Evolutionary conservation across 2,329 filamentous ascomycete genomes (phyloP).

Genomic region (Alternaria arbusti): DNA sequence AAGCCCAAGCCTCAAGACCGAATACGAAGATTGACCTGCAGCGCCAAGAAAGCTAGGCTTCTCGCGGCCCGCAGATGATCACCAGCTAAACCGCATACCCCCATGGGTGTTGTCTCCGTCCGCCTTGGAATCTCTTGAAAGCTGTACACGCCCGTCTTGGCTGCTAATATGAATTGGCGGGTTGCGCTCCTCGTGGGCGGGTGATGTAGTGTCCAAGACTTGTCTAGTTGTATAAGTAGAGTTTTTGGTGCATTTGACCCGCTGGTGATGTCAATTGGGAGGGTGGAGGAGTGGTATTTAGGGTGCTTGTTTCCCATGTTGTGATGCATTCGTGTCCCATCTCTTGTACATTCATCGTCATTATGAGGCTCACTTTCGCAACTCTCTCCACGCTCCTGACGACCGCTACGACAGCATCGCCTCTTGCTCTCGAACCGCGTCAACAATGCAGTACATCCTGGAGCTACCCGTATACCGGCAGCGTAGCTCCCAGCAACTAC

Average conservation of each 20-base stretch:
- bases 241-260: not conserved
- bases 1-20: not conserved
- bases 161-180: not conserved
- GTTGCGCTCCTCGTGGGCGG: not conserved
- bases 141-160: not conserved
- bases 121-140: not conserved
- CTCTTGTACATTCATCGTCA: no score
- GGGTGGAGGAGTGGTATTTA: not conserved
- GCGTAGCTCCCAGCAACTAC: conserved; percentile 1
- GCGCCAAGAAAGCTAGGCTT: not conserved
- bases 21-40: conserved; percentile 2
- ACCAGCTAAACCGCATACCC: not conserved
- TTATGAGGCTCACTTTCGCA: not conserved
- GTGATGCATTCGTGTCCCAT: no score
- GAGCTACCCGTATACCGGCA: not conserved
- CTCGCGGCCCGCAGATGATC: not conserved
- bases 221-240: not conserved
- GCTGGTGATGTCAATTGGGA: not conserved
- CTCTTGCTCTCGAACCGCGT: not conserved
- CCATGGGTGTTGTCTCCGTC: not conserved
- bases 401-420: not conserved
- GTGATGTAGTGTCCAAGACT: not conserved
- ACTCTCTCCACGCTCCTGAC: not conserved
- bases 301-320: not conserved
- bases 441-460: not conserved